Conservation (phyloP, 2,329 filamentous ascomycete species). For the Aureobasidium sp. region DNA sequence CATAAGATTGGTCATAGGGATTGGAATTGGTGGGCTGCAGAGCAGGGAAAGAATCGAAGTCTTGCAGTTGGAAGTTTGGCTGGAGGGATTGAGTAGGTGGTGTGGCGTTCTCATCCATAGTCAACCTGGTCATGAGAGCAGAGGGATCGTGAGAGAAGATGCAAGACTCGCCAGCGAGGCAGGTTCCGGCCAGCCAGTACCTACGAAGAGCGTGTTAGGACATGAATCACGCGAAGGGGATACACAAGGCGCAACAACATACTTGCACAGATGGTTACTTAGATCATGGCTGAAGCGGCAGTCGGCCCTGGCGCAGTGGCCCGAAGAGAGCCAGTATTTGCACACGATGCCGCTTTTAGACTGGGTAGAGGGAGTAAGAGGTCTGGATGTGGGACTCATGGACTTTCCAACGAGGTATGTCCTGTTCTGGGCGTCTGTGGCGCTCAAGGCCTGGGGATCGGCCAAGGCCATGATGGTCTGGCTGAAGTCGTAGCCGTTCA, state of each 20-base stretch:
- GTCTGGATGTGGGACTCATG: constrained; percentile 64
- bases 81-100: constrained; percentile 57
- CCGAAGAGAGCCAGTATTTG: constrained; percentile 93
- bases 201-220: constrained; percentile 40
- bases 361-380: constrained; percentile 67
- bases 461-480: constrained; percentile 76
- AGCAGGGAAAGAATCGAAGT: constrained; percentile 78
- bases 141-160: constrained; percentile 96
- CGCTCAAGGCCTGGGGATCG: constrained; percentile 28
- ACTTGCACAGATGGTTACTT: constrained; percentile 97
- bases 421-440: constrained; percentile 50
- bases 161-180: constrained; percentile 85
- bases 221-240: background rate
- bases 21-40: constrained; percentile 47
- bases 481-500: constrained; percentile 87
- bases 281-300: constrained; percentile 96
- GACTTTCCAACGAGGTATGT: constrained; percentile 82
- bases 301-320: constrained; percentile 91
- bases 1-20: constrained; percentile 35
- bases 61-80: constrained; percentile 69
- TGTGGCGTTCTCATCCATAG: constrained; percentile 61
- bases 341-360: constrained; percentile 84
- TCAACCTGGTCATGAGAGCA: constrained; percentile 74
- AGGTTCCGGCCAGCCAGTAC: constrained; percentile 95
- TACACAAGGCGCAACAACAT: constrained; percentile 20